A percentile compares a stretch with the other conserved stretches of the same genome.
Evolutionary conservation across 2,329 filamentous ascomycete species (phyloP).

Genomic region (Rugonectria rugulosa): DNA sequence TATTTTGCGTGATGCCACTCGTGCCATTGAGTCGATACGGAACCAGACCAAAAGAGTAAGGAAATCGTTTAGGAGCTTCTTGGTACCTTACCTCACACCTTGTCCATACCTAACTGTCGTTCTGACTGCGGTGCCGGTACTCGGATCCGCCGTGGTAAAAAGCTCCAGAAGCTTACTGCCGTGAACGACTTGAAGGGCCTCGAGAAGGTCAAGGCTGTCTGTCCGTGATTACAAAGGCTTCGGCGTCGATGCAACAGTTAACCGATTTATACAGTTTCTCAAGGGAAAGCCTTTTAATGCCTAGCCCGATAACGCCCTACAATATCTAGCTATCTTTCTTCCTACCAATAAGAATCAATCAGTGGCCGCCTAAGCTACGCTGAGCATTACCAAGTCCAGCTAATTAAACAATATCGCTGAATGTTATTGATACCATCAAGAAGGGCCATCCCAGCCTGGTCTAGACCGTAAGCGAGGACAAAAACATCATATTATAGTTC

Average conservation of each 20-base stretch:
- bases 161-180: conserved; percentile 77
- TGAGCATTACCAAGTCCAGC: conserved; percentile 92
- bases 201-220: conserved; percentile 77
- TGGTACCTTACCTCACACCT: conserved; percentile 86
- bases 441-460: conserved; percentile 91
- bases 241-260: conserved; percentile 83
- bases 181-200: conserved; percentile 80
- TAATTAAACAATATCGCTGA: conserved; percentile 96
- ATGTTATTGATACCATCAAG: conserved; percentile 92
- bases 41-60: conserved; percentile 94
- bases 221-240: conserved; percentile 82
- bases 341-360: conserved; percentile 71
- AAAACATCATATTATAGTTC: conserved; percentile 98
- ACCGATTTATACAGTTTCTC: conserved; percentile 84
- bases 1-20: too few species aligned
- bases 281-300: conserved; percentile 83
- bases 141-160: conserved; percentile 89
- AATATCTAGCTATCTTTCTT: conserved; percentile 88
- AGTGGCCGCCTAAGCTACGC: conserved; percentile 84
- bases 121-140: conserved; percentile 96
- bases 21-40: conserved; percentile 98
- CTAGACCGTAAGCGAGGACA: conserved; percentile 96
- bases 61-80: conserved; percentile 97
- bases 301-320: conserved; percentile 94
- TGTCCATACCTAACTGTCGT: conserved; percentile 94